Base-by-base conservation (phyloP, 2,329 filamentous ascomycete genomes). In the Dendryphion nanum region DNA sequence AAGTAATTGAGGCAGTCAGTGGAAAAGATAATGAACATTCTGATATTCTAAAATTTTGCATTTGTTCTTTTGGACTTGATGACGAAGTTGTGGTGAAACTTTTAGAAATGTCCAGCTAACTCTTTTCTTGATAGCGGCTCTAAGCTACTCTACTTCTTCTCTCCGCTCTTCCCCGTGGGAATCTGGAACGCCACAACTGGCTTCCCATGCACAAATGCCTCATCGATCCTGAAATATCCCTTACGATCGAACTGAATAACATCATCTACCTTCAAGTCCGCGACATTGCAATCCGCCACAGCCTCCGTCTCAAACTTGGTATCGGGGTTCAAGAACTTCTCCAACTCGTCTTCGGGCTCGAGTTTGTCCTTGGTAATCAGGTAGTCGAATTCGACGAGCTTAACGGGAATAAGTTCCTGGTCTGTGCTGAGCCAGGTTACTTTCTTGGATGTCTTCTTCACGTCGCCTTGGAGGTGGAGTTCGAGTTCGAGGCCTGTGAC, bases 371-470 rank as follows among this genome's bases (percentile, higher is more conserved):
- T 97, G 43, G 85, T 94, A 61, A 97, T 85, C 33, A 97, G 78
- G 70, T 94, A 91, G 69, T 95, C 91, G 64, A 96, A 97, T 53
- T 96, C 89, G 69, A 90, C 91, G 8, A 95, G 77, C 67, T 95
- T 87, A 16, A 93, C 83, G 6, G 83, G 82, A 12, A 95, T 76
- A 1, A 95, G 77, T 41, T 85, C 79, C 70, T 91, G 86, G 50
- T 87, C 80, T 1, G 77, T 79, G 2, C 88, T 84, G 33, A 97
- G 73, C 91, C 91, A 97, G 1, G 90, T 96, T 24, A 97, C 81
- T 76, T 97, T 97, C 81, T 96, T 96, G 59, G 89, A 83, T 0
- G 91, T 97, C 61, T 87, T 85, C 76, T 95, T 95, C 67, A 97
- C 87, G 64, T 97, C 91, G 39, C 91, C 90, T 55, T 86, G 81